These are phyloP conservation scores for Gossypium laxum DNA, from an alignment of 441 rosid species.

Conservation along the genomic window DNA sequence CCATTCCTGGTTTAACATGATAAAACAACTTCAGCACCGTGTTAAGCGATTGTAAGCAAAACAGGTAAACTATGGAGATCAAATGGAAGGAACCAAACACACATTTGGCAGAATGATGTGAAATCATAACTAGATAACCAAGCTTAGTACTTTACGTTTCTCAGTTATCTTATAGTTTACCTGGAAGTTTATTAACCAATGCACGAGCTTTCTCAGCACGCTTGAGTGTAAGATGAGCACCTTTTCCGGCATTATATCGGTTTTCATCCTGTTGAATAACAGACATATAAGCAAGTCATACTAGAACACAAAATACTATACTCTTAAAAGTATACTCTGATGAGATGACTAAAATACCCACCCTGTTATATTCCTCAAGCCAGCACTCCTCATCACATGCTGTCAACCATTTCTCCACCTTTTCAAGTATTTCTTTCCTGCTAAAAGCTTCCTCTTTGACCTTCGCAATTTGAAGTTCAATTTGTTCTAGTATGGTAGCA, in stretches of 20 bases:
- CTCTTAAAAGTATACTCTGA: neutral
- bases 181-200: conserved; percentile 84
- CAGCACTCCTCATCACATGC: conserved; percentile 97
- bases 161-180: conserved; percentile 23
- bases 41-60: neutral
- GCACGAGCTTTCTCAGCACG: conserved; percentile 97
- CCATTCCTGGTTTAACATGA: conserved; percentile 46
- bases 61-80: neutral
- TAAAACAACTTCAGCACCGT: neutral
- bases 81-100: neutral
- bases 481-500: conserved; percentile 50
- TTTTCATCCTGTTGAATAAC: conserved; percentile 59
- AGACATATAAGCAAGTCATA: conserved; percentile 15
- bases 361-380: conserved; percentile 98
- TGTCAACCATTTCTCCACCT: conserved; percentile 79
- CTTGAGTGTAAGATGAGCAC: conserved; percentile 88
- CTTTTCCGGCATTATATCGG: conserved; percentile 90
- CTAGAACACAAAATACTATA: neutral
- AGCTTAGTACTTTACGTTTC: neutral
- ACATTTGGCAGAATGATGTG: neutral
- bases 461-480: conserved; percentile 69
- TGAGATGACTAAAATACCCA: conserved; percentile 19
- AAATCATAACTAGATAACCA: neutral
- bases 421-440: conserved; percentile 82
- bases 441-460: conserved; percentile 82